Evolutionary conservation across 2,329 filamentous ascomycete species (phyloP).

Genomic region (Tolypocladium album): DNA sequence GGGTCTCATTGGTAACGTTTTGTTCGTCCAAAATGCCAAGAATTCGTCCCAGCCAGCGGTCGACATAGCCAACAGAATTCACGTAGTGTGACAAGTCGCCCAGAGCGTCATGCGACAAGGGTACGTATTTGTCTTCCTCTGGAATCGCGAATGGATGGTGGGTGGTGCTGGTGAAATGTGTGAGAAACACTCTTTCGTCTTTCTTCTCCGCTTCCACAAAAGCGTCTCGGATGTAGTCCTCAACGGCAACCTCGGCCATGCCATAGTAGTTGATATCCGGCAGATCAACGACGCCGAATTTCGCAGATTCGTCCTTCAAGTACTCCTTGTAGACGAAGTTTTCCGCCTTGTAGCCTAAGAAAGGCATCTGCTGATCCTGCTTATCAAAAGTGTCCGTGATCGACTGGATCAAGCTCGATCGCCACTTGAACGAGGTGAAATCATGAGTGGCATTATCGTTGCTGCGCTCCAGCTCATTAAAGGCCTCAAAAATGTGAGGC

Average conservation of each 20-base stretch:
- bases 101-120: conserved; percentile 11
- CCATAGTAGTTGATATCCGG: conserved; percentile 24
- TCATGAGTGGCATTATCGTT: conserved; percentile 2
- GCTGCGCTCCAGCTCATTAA: conserved; percentile 14
- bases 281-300: conserved; percentile 15
- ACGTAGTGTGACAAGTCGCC: conserved; percentile 21
- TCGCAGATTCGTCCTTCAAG: conserved; percentile 15
- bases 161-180: conserved; percentile 23
- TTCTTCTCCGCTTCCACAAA: conserved; percentile 16
- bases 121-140: conserved; percentile 14
- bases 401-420: conserved; percentile 20
- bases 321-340: conserved; percentile 18
- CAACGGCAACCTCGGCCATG: conserved; percentile 18
- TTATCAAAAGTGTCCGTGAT: conserved; percentile 22
- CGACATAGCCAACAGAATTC: conserved; percentile 20
- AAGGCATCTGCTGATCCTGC: conserved; percentile 17
- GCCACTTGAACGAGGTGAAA: conserved; percentile 18
- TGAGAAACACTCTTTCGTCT: conserved; percentile 21
- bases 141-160: conserved; percentile 23
- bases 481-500: conserved; percentile 23
- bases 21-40: conserved; percentile 18
- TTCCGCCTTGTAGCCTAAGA: conserved; percentile 17
- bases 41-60: conserved; percentile 20
- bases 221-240: conserved; percentile 20
- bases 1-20: conserved; percentile 19